Base-by-base conservation (phyloP, 1,284 basidiomycete genomes). In the Tremellales sp. region DNA sequence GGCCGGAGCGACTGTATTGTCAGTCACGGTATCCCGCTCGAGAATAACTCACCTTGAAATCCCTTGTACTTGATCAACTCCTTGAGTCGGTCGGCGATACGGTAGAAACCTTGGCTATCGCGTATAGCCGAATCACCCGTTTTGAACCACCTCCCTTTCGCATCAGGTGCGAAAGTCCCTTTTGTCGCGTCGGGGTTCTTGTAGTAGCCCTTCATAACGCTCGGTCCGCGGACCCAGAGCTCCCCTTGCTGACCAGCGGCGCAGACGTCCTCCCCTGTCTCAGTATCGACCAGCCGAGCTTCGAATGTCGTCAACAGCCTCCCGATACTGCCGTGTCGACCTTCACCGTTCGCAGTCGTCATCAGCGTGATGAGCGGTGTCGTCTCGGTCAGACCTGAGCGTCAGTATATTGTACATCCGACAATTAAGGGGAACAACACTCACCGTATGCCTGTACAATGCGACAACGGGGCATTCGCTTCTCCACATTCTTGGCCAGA, bases 51-150 rank as follows among this genome's bases (percentile, higher is more conserved):
- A 40, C 39, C 39, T 60, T 74, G 72, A 51, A 65, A 73, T 23
- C 73, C 73, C 53, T 76, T 76, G 57, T 89, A 89, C 69, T 90
- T 89, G 75, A 91, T 87, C 27, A 90, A 72, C 65, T 90, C 88
- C 61, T 90, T 90, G 56, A 82, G 78, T 37, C 74, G 54, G 56
- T 76, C 74, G 15, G 73, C 69, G 29, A 76, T 69, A 22, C 19
- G 60, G 49, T 65, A 75, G 56, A 70, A 75, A 2, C 86, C 87
- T 2, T 87, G 81, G 2, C 69, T 57, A 57, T 87, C 84, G 8
- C 79, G 68, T 10, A 79, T 70, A 0, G 79, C 83, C 40, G 89
- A 80, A 68, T 91, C 88, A 1, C 88, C 88, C 0, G 87, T 91
- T 76, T 86, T 87, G 77, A 89, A 85, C 86, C 86, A 92, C 21